Conservation (phyloP, 2,329 filamentous ascomycete genomes). For the Penicillium palitans region DNA sequence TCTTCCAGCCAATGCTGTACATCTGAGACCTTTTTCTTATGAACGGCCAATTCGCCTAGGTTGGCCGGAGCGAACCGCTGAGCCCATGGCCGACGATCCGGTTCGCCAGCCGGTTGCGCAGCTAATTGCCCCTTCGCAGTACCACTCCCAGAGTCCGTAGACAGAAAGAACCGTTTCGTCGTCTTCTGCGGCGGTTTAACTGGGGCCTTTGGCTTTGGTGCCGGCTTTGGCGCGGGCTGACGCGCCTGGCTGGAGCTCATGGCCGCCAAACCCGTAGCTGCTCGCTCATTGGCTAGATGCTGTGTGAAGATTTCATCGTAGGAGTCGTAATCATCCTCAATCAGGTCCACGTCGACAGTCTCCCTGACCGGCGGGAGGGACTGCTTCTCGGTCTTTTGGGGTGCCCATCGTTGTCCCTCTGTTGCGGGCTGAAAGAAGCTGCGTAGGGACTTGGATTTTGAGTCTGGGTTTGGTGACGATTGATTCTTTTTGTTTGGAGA, state of each 20-base stretch:
- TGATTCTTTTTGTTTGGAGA: constrained; percentile 35
- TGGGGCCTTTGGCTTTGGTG: constrained; percentile 1
- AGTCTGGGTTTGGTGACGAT: constrained; percentile 6
- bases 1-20: constrained; percentile 79
- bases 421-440: constrained; percentile 44
- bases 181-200: constrained; percentile 13
- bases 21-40: constrained; percentile 90
- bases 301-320: constrained; percentile 40
- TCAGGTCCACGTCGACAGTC: constrained; percentile 37
- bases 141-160: background rate
- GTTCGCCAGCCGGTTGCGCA: background rate
- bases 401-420: constrained; percentile 43
- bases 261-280: constrained; percentile 1
- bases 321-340: constrained; percentile 45
- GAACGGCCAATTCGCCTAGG: constrained; percentile 83
- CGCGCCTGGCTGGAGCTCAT: constrained; percentile 8
- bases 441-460: constrained; percentile 39
- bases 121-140: constrained; percentile 14
- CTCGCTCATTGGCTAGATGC: constrained; percentile 29
- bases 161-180: constrained; percentile 33
- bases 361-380: constrained; percentile 13
- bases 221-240: constrained; percentile 19
- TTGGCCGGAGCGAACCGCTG: constrained; percentile 76
- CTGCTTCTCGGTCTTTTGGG: constrained; percentile 28
- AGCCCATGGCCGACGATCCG: constrained; percentile 75